Base-by-base conservation (phyloP, 1,139 yeast species). In the Magnusiomyces ingens region DNA sequence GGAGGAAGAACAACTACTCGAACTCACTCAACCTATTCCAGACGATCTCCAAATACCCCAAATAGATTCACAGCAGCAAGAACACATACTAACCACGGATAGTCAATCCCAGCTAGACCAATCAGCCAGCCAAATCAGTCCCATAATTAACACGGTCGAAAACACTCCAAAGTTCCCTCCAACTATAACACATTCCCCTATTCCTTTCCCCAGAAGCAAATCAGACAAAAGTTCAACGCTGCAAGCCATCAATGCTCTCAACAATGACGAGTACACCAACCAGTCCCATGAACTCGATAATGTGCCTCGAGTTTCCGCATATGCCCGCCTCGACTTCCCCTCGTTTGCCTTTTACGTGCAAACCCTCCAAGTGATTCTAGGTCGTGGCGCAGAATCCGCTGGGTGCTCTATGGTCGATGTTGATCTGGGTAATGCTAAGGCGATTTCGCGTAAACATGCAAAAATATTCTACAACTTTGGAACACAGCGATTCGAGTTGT, bases 381-480 rank as follows among this genome's bases (percentile, higher is more conserved):
- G 99, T 6, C 77, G 99, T 61, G 79, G 89, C 57, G 85, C 94
- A 10, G 90, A 85, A 64, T 86, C 86, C 60, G 75, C 62, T 63
- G 73, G 60, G 36, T 21, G 51, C 12, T 38, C 44, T n/a, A 50
- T 53, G 37, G 93, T 89, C 12, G 98, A 91, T 71, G 96, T 93
- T 38, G 96, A 93, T 71, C 71, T 93, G 51, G 95, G 96, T 11
- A 82, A 88, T 12, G 86, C 90, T 48, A 91, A 91, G 71, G 95
- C 96, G 13, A 89, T 91, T 22, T 89, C 96, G 8, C 75, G 98
- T 65, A 75, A 90, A 55, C 99, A 93, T 68, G 98, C 98, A 3
- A 90, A 88, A 68, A 90, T 93, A 19, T 91, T 90, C 67, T 93
- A 91, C 71, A 91, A 93, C 67, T 93, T 93, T 70, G 97, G 96